Evolutionary conservation across 148 eudicot species (phyloP).

Genomic region (Spergularia bocconei): DNA sequence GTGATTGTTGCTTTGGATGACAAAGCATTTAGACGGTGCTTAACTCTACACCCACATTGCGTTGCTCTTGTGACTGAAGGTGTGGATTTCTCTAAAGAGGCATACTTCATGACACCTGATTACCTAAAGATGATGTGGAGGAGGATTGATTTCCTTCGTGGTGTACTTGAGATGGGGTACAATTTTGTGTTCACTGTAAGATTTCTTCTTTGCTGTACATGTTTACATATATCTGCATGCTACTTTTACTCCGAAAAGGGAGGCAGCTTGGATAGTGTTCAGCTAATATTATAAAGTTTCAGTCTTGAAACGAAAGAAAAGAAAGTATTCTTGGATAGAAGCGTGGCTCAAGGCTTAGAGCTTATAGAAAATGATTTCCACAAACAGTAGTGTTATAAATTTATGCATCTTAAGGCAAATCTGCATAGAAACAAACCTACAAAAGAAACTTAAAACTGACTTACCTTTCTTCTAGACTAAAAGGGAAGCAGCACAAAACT

Average conservation of each 20-base stretch:
- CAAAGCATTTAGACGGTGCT: slow-evolving; percentile 50
- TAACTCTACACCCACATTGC: slow-evolving; percentile 43
- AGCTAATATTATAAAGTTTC: background rate
- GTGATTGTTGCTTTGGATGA: slow-evolving; percentile 56
- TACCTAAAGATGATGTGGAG: slow-evolving; percentile 68
- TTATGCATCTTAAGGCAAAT: too few relatives aligned
- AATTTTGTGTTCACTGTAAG: slow-evolving; percentile 54
- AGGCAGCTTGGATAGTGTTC: background rate
- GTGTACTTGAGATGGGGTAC: slow-evolving; percentile 61
- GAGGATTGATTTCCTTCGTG: slow-evolving; percentile 50
- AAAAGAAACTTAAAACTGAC: too few relatives aligned
- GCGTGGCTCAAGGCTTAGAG: too few relatives aligned
- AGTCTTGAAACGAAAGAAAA: background rate
- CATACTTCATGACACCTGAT: slow-evolving; percentile 53
- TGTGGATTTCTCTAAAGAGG: slow-evolving; percentile 49
- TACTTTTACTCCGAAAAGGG: background rate
- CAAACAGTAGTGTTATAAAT: too few relatives aligned
- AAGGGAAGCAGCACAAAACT: too few relatives aligned
- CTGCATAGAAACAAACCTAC: too few relatives aligned
- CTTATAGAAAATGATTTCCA: too few relatives aligned
- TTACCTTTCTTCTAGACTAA: too few relatives aligned
- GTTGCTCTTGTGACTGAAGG: slow-evolving; percentile 49
- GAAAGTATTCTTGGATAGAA: too few relatives aligned
- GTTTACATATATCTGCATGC: background rate
- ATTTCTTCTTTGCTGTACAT: slow-evolving; percentile 1